Evolutionary conservation across 306 rosid species (phyloP), one percentile per base, ranked within the genome.

Genomic region (Begonia masoniana): DNA sequence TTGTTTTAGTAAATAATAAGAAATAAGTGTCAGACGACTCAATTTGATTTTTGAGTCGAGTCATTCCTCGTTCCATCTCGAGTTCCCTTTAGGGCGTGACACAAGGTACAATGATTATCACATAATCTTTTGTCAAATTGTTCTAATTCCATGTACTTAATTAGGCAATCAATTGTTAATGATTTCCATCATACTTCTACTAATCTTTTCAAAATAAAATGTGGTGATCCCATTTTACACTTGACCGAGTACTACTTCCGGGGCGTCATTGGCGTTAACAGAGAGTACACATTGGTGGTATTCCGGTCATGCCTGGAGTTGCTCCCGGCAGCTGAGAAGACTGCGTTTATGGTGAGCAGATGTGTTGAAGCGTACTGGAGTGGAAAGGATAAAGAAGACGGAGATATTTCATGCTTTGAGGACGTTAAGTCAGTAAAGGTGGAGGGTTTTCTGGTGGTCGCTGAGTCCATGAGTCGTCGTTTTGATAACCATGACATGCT

Each of bases 241-340:
- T 48, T 74, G 4, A 67, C 89, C 0, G 95, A 89, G 17, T 39
- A 66, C 1, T 74, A 72, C 62, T 85, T 89, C 47, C 56, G 70
- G 35, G 65, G 74, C 36, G 71, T 78, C 0, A 58, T 85, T 0
- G 71, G 75, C 41, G 64, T 66, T 15, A 83, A 76, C 63, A 16
- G 55, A 57, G 83, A 78, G 43, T 71, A 68, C 51, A 70, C 83
- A n/a, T 68, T 73, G 2, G 61, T 71, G 17, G 80, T 82, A 62
- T 76, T 89, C 51, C 84, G 87, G 4, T 78, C 97, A 54, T 80
- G 94, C 52, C 19, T 89, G 51, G 13, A 69, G 13, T 54, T 89
- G 64, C 93, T 89, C 54, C 97, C 97, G 0, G 95, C 84, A n/a
- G 81, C 83, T 0, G 97, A 88, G 82, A 88, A 93, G 68, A 70